These are phyloP conservation scores for Plenodomus biglobosus DNA, from an alignment of 2,329 filamentous ascomycete genomes.

Conservation along the genomic window DNA sequence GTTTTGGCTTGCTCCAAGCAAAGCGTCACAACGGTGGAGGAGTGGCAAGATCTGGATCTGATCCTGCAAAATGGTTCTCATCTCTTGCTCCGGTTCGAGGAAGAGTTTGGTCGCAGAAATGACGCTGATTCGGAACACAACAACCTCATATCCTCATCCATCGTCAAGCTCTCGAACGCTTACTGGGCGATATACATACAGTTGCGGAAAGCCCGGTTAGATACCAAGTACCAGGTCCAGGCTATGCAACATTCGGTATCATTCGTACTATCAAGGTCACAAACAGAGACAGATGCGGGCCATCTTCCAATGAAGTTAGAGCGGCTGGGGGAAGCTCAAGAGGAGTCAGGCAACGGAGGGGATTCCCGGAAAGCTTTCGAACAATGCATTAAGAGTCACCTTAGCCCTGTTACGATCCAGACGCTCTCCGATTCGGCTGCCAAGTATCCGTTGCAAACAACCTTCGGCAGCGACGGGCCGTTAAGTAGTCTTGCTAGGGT, in stretches of 20 bases:
- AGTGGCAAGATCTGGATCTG: conserved; percentile 37
- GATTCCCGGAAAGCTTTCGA: conserved; percentile 62
- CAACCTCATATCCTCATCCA: conserved; percentile 28
- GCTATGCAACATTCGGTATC: conserved; percentile 67
- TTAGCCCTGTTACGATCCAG: conserved; percentile 61
- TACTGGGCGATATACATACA: conserved; percentile 66
- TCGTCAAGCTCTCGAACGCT: conserved; percentile 69
- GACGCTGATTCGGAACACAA: conserved; percentile 6
- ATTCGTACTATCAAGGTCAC: conserved; percentile 57
- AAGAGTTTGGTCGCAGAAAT: conserved; percentile 10
- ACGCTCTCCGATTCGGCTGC: conserved; percentile 55
- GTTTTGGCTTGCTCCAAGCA: conserved; percentile 37
- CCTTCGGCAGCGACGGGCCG: conserved; percentile 58
- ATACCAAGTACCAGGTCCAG: conserved; percentile 53
- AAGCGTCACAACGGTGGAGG: conserved; percentile 18
- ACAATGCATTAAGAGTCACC: conserved; percentile 63
- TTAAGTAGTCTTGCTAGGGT: conserved; percentile 60
- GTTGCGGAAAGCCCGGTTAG: conserved; percentile 50
- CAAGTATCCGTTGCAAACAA: conserved; percentile 53
- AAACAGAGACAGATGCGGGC: conserved; percentile 60
- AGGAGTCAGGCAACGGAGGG: conserved; percentile 54
- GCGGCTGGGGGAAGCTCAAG: conserved; percentile 64
- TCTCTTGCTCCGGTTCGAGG: conserved; percentile 31
- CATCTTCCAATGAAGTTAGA: conserved; percentile 67
- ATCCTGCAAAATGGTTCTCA: conserved; percentile 37